Evolutionary conservation across 331 rosid species (phyloP).

Genomic region (Dryas integrifolia): DNA sequence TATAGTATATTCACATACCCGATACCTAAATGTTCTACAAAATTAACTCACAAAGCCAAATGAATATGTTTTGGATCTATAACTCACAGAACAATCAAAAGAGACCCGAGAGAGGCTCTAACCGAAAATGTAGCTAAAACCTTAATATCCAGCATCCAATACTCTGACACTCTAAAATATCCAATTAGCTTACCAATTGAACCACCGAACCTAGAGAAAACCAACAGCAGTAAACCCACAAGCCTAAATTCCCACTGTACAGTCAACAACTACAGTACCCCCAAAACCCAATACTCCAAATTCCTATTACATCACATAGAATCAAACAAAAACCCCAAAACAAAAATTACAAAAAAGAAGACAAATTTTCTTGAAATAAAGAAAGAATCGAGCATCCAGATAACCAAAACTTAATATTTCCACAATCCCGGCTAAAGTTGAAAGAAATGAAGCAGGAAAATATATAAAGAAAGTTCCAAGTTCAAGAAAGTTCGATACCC

Average conservation of each 20-base stretch:
- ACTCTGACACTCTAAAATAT: neutral
- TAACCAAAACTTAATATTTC: neutral
- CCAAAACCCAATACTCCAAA: constrained; percentile 7
- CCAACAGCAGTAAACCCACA: neutral
- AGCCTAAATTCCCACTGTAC: neutral
- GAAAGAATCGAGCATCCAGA: neutral
- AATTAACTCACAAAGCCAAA: neutral
- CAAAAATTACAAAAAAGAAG: neutral
- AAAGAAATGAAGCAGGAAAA: neutral
- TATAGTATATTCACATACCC: neutral
- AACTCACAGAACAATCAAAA: neutral
- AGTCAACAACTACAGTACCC: neutral
- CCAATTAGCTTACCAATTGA: neutral
- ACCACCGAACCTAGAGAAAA: neutral
- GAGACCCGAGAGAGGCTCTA: neutral
- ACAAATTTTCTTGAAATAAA: neutral
- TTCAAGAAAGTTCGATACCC: neutral
- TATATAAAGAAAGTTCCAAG: neutral
- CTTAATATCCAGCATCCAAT: neutral
- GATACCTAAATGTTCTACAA: neutral
- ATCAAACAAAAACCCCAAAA: neutral
- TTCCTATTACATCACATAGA: neutral
- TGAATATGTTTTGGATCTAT: neutral
- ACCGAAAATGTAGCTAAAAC: neutral
- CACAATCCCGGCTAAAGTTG: neutral